Percentiles rank a stretch among this genome's conserved stretches.
phyloP scores from a whole-genome alignment of 2,329 filamentous ascomycete genomes.

The Coccinonectria pachysandricola region DNA sequence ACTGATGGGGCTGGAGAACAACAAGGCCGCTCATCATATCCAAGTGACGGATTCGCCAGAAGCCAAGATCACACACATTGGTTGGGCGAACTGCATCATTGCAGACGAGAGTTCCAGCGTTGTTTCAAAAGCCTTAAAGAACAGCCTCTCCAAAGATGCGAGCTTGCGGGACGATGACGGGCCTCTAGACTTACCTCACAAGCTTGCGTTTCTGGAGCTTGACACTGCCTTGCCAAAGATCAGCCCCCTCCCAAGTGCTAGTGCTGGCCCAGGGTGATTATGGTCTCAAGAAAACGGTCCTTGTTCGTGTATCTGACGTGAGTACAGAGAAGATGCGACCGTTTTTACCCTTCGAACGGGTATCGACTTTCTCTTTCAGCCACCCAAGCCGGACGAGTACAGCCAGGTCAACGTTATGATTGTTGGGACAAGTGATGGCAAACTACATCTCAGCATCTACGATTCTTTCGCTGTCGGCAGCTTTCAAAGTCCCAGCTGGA shows the following conservation, averaged over 20 bases:
- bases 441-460: constrained; percentile 70
- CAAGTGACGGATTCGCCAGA: constrained; percentile 35
- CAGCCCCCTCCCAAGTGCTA: constrained; percentile 53
- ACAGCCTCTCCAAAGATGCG: constrained; percentile 7
- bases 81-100: constrained; percentile 39
- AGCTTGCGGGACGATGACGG: constrained; percentile 5
- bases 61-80: constrained; percentile 39
- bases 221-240: constrained; percentile 68
- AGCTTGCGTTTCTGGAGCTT: constrained; percentile 65
- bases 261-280: constrained; percentile 52
- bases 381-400: constrained; percentile 51
- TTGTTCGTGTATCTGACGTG: constrained; percentile 5
- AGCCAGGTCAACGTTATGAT: constrained; percentile 73
- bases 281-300: background rate
- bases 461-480: constrained; percentile 73
- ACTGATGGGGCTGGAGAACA: constrained; percentile 68
- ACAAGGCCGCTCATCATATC: constrained; percentile 70
- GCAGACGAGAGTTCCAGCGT: constrained; percentile 18
- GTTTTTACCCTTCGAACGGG: constrained; percentile 62
- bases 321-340: constrained; percentile 38
- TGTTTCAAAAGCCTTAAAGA: constrained; percentile 6
- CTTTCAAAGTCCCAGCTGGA: constrained; percentile 40
- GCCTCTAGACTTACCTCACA: constrained; percentile 52
- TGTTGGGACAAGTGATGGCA: constrained; percentile 60
- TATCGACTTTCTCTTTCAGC: constrained; percentile 59